These are phyloP conservation scores for Colletotrichum siamense DNA, from an alignment of 2,329 filamentous ascomycete species.

Conservation along the genomic window DNA sequence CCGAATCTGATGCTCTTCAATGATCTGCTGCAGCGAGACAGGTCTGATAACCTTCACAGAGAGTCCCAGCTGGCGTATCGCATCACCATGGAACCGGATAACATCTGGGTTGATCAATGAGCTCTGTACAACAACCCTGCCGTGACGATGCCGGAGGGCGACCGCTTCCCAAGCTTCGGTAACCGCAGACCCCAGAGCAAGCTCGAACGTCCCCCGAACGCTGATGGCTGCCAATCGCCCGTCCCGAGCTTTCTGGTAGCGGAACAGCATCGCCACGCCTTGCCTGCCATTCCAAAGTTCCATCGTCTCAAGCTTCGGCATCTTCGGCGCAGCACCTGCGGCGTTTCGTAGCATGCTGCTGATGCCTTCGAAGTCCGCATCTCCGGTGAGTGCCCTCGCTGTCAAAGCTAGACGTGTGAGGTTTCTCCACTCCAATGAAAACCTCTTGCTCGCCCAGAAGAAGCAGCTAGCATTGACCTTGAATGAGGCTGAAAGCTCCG, in stretches of 20 bases:
- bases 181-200: slow-evolving; percentile 20
- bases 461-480: slow-evolving; percentile 36
- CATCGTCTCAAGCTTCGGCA: slow-evolving; percentile 34
- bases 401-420: slow-evolving; percentile 36
- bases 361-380: slow-evolving; percentile 24
- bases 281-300: slow-evolving; percentile 37
- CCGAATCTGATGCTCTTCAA: neutral
- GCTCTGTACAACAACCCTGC: slow-evolving; percentile 19
- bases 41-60: slow-evolving; percentile 18
- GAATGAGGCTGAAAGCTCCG: slow-evolving; percentile 34
- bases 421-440: slow-evolving; percentile 32
- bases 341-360: slow-evolving; percentile 31
- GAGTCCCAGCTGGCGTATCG: slow-evolving; percentile 27
- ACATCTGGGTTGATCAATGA: slow-evolving; percentile 20
- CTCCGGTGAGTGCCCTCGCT: slow-evolving; percentile 29
- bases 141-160: slow-evolving; percentile 23
- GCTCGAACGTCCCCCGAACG: slow-evolving; percentile 26
- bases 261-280: slow-evolving; percentile 29
- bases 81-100: slow-evolving; percentile 27
- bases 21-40: neutral
- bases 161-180: slow-evolving; percentile 30
- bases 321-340: slow-evolving; percentile 28
- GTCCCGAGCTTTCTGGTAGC: slow-evolving; percentile 24
- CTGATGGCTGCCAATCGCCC: slow-evolving; percentile 27
- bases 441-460: slow-evolving; percentile 26